phyloP scores from a whole-genome alignment of 768 basidiomycete species.

The Boletus tomentosulus region DNA sequence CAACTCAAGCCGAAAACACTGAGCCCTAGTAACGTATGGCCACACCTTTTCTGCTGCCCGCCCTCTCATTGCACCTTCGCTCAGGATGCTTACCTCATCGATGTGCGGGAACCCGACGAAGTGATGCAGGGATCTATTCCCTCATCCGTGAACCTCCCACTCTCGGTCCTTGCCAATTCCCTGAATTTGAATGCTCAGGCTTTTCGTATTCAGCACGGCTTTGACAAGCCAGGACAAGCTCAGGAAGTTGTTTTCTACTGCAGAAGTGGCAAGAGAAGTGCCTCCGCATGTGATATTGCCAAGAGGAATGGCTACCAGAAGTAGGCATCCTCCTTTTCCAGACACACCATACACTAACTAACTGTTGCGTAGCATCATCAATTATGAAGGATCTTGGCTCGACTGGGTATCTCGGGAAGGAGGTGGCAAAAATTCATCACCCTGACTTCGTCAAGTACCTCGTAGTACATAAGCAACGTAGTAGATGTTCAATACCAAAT shows the following conservation, averaged over 20 bases:
- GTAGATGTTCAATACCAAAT: neutral
- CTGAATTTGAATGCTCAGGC: constrained; percentile 51
- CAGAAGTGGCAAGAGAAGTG: constrained; percentile 79
- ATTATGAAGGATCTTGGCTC: constrained; percentile 86
- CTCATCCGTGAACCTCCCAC: constrained; percentile 84
- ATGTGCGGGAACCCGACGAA: constrained; percentile 93
- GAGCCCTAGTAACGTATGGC: constrained; percentile 61
- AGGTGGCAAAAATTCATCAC: constrained; percentile 32
- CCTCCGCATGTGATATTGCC: constrained; percentile 78
- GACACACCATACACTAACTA: neutral
- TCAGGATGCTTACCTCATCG: constrained; percentile 71
- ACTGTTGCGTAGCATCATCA: constrained; percentile 44
- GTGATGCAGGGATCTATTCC: constrained; percentile 91
- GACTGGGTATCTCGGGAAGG: constrained; percentile 69
- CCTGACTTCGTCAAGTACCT: neutral
- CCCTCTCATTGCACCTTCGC: constrained; percentile 8
- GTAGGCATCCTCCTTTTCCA: constrained; percentile 39
- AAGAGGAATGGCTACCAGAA: constrained; percentile 77
- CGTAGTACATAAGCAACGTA: constrained; percentile 5
- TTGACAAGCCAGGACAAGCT: constrained; percentile 61
- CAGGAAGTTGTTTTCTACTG: constrained; percentile 90
- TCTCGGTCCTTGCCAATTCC: constrained; percentile 69
- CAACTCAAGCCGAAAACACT: constrained; percentile 76
- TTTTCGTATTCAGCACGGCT: constrained; percentile 66
- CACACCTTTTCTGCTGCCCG: neutral